Evolutionary conservation across 2,329 filamentous ascomycete genomes (phyloP).

Genomic region (Fusarium oxysporum): DNA sequence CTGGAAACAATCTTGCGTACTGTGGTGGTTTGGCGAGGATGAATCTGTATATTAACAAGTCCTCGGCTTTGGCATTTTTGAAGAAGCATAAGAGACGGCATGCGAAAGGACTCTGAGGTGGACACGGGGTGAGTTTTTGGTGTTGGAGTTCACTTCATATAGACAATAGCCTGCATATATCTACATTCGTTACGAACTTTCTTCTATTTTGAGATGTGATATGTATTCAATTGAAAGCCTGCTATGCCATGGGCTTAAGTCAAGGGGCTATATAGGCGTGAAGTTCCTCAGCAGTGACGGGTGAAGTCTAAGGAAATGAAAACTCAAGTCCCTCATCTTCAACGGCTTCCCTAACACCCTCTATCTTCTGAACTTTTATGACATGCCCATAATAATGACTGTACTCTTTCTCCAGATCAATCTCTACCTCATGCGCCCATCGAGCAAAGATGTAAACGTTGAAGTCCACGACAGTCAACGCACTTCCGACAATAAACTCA

Average conservation of each 20-base stretch:
- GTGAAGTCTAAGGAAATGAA: neutral
- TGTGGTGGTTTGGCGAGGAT: conserved; percentile 49
- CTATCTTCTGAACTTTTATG: neutral
- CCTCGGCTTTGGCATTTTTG: conserved; percentile 10
- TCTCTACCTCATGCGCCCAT: conserved; percentile 12
- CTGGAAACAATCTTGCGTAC: conserved; percentile 48
- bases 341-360: neutral
- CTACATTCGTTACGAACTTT: accelerated
- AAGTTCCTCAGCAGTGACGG: neutral
- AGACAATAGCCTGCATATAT: neutral
- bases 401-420: conserved; percentile 26
- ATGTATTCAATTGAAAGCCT: too few relatives aligned
- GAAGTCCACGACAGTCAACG: conserved; percentile 34
- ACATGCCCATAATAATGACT: neutral
- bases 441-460: conserved; percentile 39
- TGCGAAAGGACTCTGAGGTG: neutral
- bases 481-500: conserved; percentile 14
- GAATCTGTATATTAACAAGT: conserved; percentile 49
- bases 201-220: neutral
- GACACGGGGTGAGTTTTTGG: accelerated
- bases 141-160: neutral
- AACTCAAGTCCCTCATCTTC: conserved; percentile 1
- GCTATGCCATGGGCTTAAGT: accelerated
- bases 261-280: accelerated
- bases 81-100: conserved; percentile 21